These are phyloP conservation scores for Sicyos edulis DNA, from an alignment of 306 rosid species.

Conservation along the genomic window DNA sequence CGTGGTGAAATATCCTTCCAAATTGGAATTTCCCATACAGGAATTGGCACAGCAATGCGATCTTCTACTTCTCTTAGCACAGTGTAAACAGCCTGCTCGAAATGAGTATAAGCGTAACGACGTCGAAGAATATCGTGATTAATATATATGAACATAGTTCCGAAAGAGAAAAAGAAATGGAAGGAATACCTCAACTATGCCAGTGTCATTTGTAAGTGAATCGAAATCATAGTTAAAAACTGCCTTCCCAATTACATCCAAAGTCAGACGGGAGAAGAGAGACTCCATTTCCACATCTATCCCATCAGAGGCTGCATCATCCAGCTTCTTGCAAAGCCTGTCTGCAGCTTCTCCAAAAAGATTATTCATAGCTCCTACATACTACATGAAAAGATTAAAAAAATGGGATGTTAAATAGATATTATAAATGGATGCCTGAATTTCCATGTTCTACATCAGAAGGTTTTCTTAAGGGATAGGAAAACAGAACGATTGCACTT, in stretches of 20 bases:
- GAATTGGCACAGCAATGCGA: constrained; percentile 83
- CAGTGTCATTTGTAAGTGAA: constrained; percentile 80
- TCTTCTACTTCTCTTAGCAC: constrained; percentile 95
- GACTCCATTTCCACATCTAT: constrained; percentile 98
- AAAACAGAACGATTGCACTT: not conserved
- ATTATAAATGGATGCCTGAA: not conserved
- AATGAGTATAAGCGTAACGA: constrained; percentile 27
- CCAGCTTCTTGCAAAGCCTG: constrained; percentile 87
- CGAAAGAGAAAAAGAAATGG: constrained; percentile 15
- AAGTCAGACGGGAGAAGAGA: constrained; percentile 85
- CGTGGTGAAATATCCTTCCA: constrained; percentile 97
- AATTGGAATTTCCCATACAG: constrained; percentile 88
- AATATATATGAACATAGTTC: constrained; percentile 18
- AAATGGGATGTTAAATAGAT: constrained; percentile 17
- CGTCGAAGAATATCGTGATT: constrained; percentile 15
- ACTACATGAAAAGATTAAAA: constrained; percentile 39
- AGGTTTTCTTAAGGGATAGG: not conserved
- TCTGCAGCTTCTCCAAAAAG: constrained; percentile 96
- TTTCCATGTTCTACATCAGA: not conserved
- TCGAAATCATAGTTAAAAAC: constrained; percentile 95
- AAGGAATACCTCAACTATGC: constrained; percentile 80
- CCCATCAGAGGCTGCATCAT: constrained; percentile 72
- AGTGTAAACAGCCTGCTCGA: constrained; percentile 86
- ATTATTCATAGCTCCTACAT: constrained; percentile 81
- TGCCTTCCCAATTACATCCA: constrained; percentile 91